A percentile compares a stretch with the other conserved stretches of the same genome.
Evolutionary conservation across 2,329 filamentous ascomycete species (phyloP).

Genomic region (Botrytis fabae): DNA sequence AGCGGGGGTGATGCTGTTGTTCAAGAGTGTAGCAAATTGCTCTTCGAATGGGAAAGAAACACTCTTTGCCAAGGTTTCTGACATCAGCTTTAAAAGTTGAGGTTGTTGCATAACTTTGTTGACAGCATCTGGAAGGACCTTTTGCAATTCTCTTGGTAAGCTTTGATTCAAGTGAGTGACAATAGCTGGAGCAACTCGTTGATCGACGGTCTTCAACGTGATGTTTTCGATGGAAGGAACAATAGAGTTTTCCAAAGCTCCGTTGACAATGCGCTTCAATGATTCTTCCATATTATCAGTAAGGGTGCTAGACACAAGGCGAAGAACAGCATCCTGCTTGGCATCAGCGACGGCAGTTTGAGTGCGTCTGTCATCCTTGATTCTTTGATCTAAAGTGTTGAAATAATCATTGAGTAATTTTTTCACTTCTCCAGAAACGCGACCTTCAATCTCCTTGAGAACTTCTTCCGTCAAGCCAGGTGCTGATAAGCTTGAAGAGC

Average conservation of each 20-base stretch:
- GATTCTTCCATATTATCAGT: constrained; percentile 64
- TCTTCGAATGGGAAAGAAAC: constrained; percentile 69
- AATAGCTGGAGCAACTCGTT: constrained; percentile 69
- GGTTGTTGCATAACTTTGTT: constrained; percentile 69
- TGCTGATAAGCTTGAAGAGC: constrained; percentile 22
- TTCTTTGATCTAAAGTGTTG: constrained; percentile 60
- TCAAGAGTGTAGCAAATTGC: constrained; percentile 62
- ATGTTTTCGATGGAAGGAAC: constrained; percentile 72
- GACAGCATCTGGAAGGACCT: constrained; percentile 66
- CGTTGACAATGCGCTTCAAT: constrained; percentile 53
- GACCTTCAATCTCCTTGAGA: constrained; percentile 50
- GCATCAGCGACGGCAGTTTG: constrained; percentile 62
- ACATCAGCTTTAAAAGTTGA: constrained; percentile 69
- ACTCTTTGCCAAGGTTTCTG: constrained; percentile 68
- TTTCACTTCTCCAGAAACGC: constrained; percentile 50
- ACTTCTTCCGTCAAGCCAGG: constrained; percentile 46
- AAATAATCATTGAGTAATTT: constrained; percentile 57
- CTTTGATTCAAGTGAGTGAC: constrained; percentile 33
- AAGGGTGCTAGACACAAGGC: constrained; percentile 66
- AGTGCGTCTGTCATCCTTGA: constrained; percentile 66
- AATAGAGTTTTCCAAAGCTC: constrained; percentile 68
- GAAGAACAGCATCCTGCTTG: constrained; percentile 69
- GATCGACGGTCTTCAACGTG: constrained; percentile 59
- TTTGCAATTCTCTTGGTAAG: constrained; percentile 66
- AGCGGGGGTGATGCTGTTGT: constrained; percentile 64